phyloP scores from a whole-genome alignment of 1,139 yeast genomes.

The Kurtzmaniella quercitrusa region DNA sequence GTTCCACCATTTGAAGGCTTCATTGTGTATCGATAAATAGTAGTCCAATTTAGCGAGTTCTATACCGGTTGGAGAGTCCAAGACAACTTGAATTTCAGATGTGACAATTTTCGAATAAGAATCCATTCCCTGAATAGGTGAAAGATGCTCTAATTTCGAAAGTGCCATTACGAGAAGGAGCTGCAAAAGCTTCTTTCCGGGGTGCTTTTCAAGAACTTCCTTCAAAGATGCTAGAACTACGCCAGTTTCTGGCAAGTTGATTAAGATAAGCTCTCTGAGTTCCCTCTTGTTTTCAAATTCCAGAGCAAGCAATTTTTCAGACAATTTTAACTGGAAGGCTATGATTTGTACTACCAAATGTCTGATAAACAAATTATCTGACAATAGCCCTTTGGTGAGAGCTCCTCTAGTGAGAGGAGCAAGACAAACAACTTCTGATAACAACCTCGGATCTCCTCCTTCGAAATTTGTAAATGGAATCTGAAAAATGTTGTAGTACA shows the following conservation, averaged over 20 bases:
- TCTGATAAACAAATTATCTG: conserved; percentile 52
- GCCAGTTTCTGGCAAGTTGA: conserved; percentile 26
- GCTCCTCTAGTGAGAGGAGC: conserved; percentile 57
- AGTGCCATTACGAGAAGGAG: conserved; percentile 24
- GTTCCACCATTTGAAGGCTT: conserved; percentile 63
- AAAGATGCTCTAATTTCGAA: conserved; percentile 18
- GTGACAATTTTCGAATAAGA: conserved; percentile 15
- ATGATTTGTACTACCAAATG: conserved; percentile 65
- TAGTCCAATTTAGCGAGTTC: conserved; percentile 54
- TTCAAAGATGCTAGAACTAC: conserved; percentile 4
- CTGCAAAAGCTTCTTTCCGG: conserved; percentile 16
- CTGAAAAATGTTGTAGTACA: conserved; percentile 55
- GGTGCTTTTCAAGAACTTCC: conserved; percentile 7
- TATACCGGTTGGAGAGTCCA: conserved; percentile 33
- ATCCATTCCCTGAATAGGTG: conserved; percentile 13
- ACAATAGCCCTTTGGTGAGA: conserved; percentile 54
- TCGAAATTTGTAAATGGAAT: conserved; percentile 31
- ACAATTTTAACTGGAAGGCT: conserved; percentile 50
- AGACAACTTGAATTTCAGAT: conserved; percentile 17
- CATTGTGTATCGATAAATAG: conserved; percentile 37
- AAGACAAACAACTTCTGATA: conserved; percentile 61
- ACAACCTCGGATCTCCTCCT: conserved; percentile 14
- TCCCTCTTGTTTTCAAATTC: conserved; percentile 27
- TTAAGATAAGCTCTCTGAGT: conserved; percentile 24
- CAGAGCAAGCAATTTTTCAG: conserved; percentile 28